A percentile compares a stretch with the other conserved stretches of the same genome.
phyloP scores from a whole-genome alignment of 805 yeast species.

The Monosporozyma yasuniensis region DNA sequence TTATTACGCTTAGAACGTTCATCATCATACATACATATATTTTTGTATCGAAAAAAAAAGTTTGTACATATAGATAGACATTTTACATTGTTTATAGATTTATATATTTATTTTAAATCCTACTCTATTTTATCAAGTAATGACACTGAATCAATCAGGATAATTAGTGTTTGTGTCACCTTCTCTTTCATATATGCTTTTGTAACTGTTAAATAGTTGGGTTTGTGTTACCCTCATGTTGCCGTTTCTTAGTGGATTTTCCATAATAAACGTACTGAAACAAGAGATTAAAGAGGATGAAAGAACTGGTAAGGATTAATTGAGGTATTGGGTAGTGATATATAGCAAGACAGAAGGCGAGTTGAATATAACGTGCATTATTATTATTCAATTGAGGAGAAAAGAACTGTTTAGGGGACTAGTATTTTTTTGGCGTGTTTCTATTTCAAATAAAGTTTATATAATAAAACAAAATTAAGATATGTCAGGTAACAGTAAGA shows the following conservation, averaged over 20 bases:
- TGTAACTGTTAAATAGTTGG: neutral
- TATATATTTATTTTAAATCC: too few species aligned
- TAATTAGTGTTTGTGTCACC: neutral
- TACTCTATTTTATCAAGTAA: neutral
- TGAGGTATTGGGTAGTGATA: too few species aligned
- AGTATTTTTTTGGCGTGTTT: neutral
- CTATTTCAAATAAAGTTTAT: neutral
- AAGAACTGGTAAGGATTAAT: neutral
- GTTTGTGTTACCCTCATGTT: neutral
- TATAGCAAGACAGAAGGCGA: neutral
- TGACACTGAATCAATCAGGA: too few species aligned
- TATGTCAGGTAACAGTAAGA: constrained; percentile 29
- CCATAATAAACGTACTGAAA: neutral
- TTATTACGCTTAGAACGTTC: constrained; percentile 56
- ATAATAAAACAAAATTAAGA: neutral
- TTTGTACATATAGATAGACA: neutral
- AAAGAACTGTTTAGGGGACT: neutral
- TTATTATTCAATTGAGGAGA: neutral
- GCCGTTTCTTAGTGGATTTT: neutral
- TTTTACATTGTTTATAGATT: too few species aligned
- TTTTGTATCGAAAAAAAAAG: neutral
- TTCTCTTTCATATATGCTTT: neutral
- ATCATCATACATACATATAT: neutral
- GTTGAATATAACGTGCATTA: neutral
- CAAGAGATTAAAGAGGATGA: neutral